phyloP scores from a whole-genome alignment of 257 asterid genomes.

The Leptodermis oblonga region DNA sequence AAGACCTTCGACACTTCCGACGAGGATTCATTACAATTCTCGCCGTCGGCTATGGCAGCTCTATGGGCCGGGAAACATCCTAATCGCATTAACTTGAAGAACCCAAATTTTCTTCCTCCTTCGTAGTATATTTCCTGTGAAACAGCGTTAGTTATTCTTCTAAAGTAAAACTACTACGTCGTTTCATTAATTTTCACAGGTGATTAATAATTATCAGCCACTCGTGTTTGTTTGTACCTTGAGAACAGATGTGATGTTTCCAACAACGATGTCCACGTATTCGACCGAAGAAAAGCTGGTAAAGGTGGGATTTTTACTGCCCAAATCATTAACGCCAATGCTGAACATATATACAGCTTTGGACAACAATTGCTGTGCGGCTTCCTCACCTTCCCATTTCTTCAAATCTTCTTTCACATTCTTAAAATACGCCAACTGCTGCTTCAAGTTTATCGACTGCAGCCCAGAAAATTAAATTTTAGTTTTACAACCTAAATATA shows the following conservation, averaged over 20 bases:
- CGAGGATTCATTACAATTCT: background rate
- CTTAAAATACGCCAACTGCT: slow-evolving; percentile 23
- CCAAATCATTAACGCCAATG: background rate
- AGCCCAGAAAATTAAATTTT: background rate
- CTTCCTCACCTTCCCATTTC: slow-evolving; percentile 1
- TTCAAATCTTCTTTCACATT: slow-evolving; percentile 19
- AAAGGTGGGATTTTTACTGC: background rate
- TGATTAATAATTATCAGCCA: no score
- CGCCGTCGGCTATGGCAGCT: background rate
- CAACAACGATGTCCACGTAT: background rate
- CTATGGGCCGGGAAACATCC: background rate
- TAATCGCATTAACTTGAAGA: background rate
- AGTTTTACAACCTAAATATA: background rate
- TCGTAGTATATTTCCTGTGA: background rate
- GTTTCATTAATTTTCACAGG: no score
- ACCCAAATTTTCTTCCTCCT: slow-evolving; percentile 1
- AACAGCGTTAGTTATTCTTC: no score
- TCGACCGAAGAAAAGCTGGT: background rate
- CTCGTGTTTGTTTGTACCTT: background rate
- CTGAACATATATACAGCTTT: background rate
- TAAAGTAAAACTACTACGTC: no score
- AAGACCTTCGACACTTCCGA: background rate
- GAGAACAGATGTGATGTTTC: background rate
- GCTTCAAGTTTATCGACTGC: slow-evolving; percentile 26
- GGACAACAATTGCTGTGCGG: background rate